A percentile compares a stretch with the other conserved stretches of the same genome.
Evolutionary conservation across 192 early-diverging fungal species (phyloP).

Genomic region (Entrophospora sp.): DNA sequence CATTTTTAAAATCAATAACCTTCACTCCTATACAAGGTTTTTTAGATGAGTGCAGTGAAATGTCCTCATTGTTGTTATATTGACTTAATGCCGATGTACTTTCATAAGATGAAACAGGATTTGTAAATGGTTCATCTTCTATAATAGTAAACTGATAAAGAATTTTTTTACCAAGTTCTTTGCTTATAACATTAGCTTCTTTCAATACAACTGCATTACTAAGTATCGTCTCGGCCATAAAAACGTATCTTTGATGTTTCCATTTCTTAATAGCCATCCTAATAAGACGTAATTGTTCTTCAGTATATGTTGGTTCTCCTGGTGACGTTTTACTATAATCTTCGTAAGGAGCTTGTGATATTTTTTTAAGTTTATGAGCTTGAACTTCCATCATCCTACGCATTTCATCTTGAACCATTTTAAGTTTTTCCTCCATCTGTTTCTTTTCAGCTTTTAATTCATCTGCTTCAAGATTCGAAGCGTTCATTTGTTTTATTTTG

Average conservation of each 20-base stretch:
- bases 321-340: constrained; percentile 27
- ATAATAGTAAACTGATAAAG: constrained; percentile 78
- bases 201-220: constrained; percentile 67
- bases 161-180: constrained; percentile 73
- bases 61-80: constrained; percentile 40
- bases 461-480: constrained; percentile 31
- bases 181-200: constrained; percentile 84
- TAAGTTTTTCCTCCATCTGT: constrained; percentile 35
- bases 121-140: constrained; percentile 47
- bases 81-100: constrained; percentile 39
- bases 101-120: constrained; percentile 44
- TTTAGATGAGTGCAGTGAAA: constrained; percentile 30
- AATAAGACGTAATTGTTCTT: constrained; percentile 34
- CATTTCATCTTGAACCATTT: constrained; percentile 42
- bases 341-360: constrained; percentile 27
- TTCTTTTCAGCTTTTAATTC: constrained; percentile 33
- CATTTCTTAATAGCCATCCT: constrained; percentile 33
- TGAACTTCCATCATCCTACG: constrained; percentile 42
- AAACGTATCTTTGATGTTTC: constrained; percentile 47
- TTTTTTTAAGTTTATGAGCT: constrained; percentile 38
- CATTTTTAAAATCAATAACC: constrained; percentile 46
- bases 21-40: constrained; percentile 45
- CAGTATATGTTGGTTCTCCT: constrained; percentile 30
- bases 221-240: constrained; percentile 58
- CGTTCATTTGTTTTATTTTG: constrained; percentile 38